A percentile compares a stretch with the other conserved stretches of the same genome.
Evolutionary conservation across 768 basidiomycete genomes (phyloP).

Genomic region (Kwoniella pini): DNA sequence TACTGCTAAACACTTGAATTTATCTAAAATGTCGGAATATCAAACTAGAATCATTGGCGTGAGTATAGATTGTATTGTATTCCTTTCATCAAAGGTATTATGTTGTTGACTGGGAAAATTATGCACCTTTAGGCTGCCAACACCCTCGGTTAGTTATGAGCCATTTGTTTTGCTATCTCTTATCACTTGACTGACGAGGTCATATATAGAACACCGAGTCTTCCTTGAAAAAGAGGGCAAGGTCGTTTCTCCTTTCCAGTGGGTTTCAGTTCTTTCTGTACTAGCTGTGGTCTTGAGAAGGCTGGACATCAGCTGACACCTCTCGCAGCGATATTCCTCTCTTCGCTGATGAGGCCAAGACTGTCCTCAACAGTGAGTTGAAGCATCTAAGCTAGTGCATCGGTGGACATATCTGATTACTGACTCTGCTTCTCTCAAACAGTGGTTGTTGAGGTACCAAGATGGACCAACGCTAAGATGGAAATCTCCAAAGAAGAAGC

Average conservation of each 20-base stretch:
- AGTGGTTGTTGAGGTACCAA: constrained; percentile 62
- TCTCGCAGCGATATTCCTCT: constrained; percentile 97
- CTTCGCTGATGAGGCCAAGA: constrained; percentile 91
- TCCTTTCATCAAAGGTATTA: neutral
- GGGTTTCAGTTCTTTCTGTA: constrained; percentile 15
- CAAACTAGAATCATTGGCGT: constrained; percentile 45
- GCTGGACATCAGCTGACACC: neutral
- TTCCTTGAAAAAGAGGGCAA: constrained; percentile 87
- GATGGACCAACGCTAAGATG: constrained; percentile 99
- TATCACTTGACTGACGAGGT: neutral
- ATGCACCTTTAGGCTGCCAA: constrained; percentile 64
- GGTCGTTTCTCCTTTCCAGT: constrained; percentile 58
- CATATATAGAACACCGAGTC: constrained; percentile 79
- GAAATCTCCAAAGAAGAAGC: constrained; percentile 97
- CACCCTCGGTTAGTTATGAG: constrained; percentile 78
- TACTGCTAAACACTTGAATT: constrained; percentile 14
- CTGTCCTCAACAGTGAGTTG: constrained; percentile 93
- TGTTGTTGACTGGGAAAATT: neutral
- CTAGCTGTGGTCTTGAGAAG: neutral
- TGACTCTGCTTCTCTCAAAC: neutral
- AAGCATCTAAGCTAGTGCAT: neutral
- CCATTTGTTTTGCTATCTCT: too few relatives aligned
- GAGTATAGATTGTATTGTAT: constrained; percentile 7
- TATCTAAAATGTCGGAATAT: constrained; percentile 30
- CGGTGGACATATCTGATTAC: neutral